Base-by-base conservation (phyloP, 345 rosid species). In the Noccaea caerulescens region DNA sequence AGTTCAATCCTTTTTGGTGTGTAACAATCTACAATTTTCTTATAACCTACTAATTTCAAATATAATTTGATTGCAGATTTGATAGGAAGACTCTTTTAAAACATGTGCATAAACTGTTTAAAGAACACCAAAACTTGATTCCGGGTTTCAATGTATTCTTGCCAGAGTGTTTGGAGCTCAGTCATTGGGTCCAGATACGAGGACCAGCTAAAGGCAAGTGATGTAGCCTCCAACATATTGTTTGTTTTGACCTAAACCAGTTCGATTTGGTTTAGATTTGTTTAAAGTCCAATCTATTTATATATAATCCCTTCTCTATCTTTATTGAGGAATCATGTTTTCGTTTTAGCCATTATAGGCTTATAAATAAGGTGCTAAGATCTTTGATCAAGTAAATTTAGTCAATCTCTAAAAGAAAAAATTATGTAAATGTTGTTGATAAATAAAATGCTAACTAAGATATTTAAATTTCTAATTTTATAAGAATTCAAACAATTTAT, bases 121-220 rank as follows among this genome's bases (percentile, higher is more conserved):
- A 23, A 12, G 55, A 36, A 45, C 36, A 33, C 11, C 10, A 1
- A 56, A 14, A 20, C 10, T 8, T 68, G 34, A 68, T 44, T 20
- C 12, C 25, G 1, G 72, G 64, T 32, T 68, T 68, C 25, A 56
- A 68, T 68, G 16, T 0, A 33, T 56, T 68, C 3, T 68, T 56
- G 14, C 64, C 55, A 45, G 2, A 56, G 10, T n/a, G 4, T 23
- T 33, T 56, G 7, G 59, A 66, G 25, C n/a, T 38, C 10, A 4
- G 1, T n/a, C 44, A 63, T 53, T 39, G 60, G 39, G 3, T 3
- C 27, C 27, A 1, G 27, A 2, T 25, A 25, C 3, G 27, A 25
- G 18, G 5, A 43, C 18, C 37, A 53, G 8, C 4, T 49, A n/a
- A 45, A 49, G 12, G 20, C 18, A 36, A 45, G n/a, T 63, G 56